Conservation (phyloP, 176 grass and related monocot species). For the Eleusine indica region DNA sequence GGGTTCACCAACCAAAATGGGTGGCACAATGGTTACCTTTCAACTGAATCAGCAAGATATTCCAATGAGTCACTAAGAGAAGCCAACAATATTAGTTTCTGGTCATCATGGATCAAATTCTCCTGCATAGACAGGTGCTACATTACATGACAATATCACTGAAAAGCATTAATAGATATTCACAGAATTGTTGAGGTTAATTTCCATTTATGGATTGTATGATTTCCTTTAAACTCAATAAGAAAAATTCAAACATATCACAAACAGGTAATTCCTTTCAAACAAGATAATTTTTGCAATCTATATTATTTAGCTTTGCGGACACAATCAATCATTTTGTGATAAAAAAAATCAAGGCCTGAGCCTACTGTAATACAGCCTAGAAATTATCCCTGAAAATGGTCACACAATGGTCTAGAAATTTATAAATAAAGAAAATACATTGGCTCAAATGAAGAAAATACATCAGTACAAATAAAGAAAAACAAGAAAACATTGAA, state of each 20-base stretch:
- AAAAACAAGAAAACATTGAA: not conserved
- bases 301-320: slow-evolving; percentile 3
- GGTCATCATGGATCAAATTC: slow-evolving; percentile 95
- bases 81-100: slow-evolving; percentile 90
- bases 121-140: slow-evolving; percentile 57
- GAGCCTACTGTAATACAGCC: slow-evolving; percentile 1
- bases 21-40: slow-evolving; percentile 60
- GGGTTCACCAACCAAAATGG: slow-evolving; percentile 12
- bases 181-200: not conserved
- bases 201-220: not conserved
- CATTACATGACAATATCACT: not conserved
- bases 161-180: not conserved
- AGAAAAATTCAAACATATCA: not conserved
- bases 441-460: no score
- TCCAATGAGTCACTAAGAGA: slow-evolving; percentile 98
- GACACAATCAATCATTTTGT: slow-evolving; percentile 14
- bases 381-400: not conserved
- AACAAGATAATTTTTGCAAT: not conserved
- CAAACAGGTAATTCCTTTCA: not conserved
- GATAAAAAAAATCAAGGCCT: not conserved
- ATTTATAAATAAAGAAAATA: slow-evolving; percentile 13
- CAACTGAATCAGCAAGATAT: slow-evolving; percentile 97
- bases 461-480: not conserved
- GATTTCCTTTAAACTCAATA: not conserved
- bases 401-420: not conserved